Evolutionary conservation across 176 grass and related monocot species (phyloP).

Genomic region (Carex kokanica): DNA sequence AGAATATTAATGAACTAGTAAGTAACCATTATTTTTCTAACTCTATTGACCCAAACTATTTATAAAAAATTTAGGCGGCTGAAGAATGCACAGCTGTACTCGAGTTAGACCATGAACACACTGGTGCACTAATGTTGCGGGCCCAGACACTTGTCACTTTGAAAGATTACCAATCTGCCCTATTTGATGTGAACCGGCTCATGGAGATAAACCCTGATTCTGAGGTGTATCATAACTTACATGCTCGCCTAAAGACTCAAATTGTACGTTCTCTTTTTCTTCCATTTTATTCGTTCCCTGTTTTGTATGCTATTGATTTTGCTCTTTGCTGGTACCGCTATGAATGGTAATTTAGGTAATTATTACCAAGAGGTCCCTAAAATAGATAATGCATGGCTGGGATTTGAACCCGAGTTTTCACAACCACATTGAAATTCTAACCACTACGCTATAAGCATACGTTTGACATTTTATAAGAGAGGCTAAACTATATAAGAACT

Average conservation of each 20-base stretch:
- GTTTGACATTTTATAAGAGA: no score
- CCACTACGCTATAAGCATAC: no score
- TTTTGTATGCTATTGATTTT: constrained; percentile 11
- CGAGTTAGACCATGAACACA: constrained; percentile 76
- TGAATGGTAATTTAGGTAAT: not conserved
- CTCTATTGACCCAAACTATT: not conserved
- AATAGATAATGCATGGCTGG: no score
- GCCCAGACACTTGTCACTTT: constrained; percentile 91
- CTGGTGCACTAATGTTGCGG: constrained; percentile 89
- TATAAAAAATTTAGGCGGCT: constrained; percentile 44
- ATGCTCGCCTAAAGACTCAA: constrained; percentile 82
- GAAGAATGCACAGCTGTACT: constrained; percentile 99
- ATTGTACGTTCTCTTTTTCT: constrained; percentile 44
- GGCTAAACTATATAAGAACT: no score
- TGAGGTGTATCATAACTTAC: constrained; percentile 78
- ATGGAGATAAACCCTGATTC: constrained; percentile 85
- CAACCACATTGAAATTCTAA: no score
- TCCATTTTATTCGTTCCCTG: not conserved
- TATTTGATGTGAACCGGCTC: constrained; percentile 89
- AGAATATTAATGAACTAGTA: not conserved
- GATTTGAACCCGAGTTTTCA: no score
- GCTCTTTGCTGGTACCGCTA: not conserved
- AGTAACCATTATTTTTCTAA: not conserved
- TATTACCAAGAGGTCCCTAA: no score
- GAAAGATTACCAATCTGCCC: constrained; percentile 91